A percentile compares a stretch with the other conserved stretches of the same genome.
Conservation (phyloP, 1,139 yeast genomes). For the Nadsonia commutata region DNA sequence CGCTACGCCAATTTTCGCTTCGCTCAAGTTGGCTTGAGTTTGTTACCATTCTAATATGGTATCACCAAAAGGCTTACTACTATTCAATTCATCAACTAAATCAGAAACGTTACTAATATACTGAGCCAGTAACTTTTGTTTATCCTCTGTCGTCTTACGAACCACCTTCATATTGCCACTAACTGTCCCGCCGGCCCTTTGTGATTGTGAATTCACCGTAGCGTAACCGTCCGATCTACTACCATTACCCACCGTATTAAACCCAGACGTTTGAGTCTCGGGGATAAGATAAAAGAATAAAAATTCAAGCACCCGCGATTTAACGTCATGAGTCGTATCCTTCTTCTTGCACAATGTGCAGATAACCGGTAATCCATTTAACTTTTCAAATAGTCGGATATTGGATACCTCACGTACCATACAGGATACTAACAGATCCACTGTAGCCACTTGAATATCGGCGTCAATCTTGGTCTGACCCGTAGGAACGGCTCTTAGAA, state of each 20-base stretch:
- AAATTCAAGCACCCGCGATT: conserved; percentile 54
- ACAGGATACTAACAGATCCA: conserved; percentile 46
- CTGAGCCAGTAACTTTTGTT: conserved; percentile 37
- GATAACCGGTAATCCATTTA: conserved; percentile 42
- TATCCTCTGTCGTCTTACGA: conserved; percentile 35
- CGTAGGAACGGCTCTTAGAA: conserved; percentile 9
- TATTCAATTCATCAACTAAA: conserved; percentile 30
- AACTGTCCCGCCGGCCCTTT: neutral
- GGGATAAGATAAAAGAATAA: conserved; percentile 57
- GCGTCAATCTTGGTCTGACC: conserved; percentile 10
- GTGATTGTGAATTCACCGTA: neutral
- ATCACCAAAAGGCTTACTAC: conserved; percentile 35
- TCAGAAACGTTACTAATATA: conserved; percentile 33
- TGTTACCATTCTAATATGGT: conserved; percentile 31
- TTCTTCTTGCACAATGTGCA: conserved; percentile 30
- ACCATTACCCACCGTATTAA: neutral
- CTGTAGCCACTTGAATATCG: conserved; percentile 29
- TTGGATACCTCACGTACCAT: conserved; percentile 43
- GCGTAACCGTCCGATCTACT: neutral
- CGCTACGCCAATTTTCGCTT: too few species aligned
- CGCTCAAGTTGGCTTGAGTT: too few species aligned
- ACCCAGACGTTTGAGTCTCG: conserved; percentile 27
- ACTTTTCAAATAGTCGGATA: conserved; percentile 44
- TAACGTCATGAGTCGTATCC: conserved; percentile 24
- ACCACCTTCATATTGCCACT: conserved; percentile 1